Conservation (phyloP, 1,284 basidiomycete species). For the Apiotrichum veenhuisii region DNA sequence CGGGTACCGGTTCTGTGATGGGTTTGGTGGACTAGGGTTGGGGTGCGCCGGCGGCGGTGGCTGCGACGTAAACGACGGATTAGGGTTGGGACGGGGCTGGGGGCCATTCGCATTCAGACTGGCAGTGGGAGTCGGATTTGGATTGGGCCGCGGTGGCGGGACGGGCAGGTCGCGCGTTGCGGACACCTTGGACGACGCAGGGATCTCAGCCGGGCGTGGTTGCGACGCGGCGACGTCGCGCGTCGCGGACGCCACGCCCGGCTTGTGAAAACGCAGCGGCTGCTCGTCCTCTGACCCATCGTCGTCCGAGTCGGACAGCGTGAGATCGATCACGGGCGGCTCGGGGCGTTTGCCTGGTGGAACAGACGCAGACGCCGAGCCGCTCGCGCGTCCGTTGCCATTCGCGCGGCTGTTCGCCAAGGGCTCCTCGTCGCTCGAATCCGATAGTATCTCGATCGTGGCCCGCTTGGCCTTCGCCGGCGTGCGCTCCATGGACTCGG, state of each 20-base stretch:
- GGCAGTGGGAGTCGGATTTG: not conserved
- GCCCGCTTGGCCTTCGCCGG: slow-evolving; percentile 35
- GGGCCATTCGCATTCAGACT: too few relatives aligned
- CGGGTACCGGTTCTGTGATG: too few relatives aligned
- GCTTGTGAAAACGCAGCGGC: slow-evolving; percentile 33
- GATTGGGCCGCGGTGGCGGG: not conserved
- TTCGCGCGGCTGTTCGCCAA: slow-evolving; percentile 1
- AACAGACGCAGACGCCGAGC: not conserved
- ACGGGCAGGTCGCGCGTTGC: not conserved
- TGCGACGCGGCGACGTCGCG: slow-evolving; percentile 29
- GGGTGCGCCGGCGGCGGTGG: too few relatives aligned
- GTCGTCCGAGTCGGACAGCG: slow-evolving; percentile 61
- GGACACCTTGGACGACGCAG: not conserved
- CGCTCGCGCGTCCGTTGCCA: not conserved
- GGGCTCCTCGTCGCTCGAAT: slow-evolving; percentile 64
- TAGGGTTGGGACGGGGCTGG: too few relatives aligned
- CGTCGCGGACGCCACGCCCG: slow-evolving; percentile 30
- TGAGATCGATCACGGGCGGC: slow-evolving; percentile 65
- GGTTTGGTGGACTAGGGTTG: too few relatives aligned
- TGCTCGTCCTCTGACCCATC: slow-evolving; percentile 12
- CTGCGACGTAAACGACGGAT: too few relatives aligned
- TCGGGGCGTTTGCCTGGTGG: slow-evolving; percentile 12
- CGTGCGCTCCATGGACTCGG: not conserved
- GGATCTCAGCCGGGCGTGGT: not conserved
- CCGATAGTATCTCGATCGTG: slow-evolving; percentile 68